Conservation (phyloP, 108 stramenopile species). For the Conticribra guillardii region DNA sequence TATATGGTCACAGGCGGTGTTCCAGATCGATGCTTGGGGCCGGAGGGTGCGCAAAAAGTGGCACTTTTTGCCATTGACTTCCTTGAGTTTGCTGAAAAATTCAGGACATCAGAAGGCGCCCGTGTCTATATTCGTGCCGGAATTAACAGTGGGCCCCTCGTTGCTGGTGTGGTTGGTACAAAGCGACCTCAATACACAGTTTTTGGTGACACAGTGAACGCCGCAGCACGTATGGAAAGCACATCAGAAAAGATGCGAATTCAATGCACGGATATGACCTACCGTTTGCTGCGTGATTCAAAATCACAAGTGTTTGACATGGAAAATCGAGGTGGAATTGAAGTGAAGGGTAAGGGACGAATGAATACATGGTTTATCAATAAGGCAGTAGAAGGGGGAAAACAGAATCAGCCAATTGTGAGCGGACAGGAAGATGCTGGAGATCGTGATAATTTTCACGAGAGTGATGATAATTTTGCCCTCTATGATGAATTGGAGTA, state of each 20-base stretch:
- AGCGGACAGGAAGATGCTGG: background rate
- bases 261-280: constrained; percentile 31
- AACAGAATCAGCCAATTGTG: background rate
- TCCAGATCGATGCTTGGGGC: constrained; percentile 29
- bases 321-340: constrained; percentile 36
- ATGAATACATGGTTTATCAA: constrained; percentile 22
- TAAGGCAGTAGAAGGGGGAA: background rate
- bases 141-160: constrained; percentile 51
- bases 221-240: constrained; percentile 66
- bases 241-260: constrained; percentile 42
- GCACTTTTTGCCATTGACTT: constrained; percentile 53
- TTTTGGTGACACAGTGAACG: constrained; percentile 66
- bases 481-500: no score
- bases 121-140: constrained; percentile 50
- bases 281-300: constrained; percentile 43
- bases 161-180: constrained; percentile 61
- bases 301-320: constrained; percentile 30
- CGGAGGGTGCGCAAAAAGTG: constrained; percentile 45
- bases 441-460: background rate
- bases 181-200: constrained; percentile 54
- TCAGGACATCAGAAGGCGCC: constrained; percentile 26
- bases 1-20: constrained; percentile 45
- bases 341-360: constrained; percentile 50
- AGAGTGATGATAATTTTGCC: no score
- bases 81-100: constrained; percentile 24